Evolutionary conservation across 169 alveolate genomes (phyloP), one percentile per base, ranked within the genome.

Genomic region (Cryptosporidium sp.): DNA sequence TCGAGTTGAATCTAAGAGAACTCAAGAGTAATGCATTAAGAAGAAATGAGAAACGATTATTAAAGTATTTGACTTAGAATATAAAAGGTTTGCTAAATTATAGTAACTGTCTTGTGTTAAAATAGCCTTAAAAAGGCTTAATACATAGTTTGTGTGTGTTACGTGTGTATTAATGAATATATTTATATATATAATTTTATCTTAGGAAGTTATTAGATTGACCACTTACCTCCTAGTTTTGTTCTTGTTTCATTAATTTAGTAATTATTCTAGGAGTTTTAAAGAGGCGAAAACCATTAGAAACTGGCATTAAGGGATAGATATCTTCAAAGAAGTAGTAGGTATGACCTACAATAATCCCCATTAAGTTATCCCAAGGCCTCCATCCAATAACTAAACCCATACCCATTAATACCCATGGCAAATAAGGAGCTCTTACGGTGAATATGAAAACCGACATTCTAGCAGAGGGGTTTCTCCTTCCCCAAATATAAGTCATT

Each of bases 401-500:
- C 91, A 95, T 70, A 31, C 93, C 52, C 73, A 95, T 92, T 80
- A 96, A 84, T 55, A 94, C 94, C 96, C 97, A 96, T 10, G 98
- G 97, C 31, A 96, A 92, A 73, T 96, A 96, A 33, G 98, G 97
- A 23, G 98, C 98, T 39, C 94, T 95, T 31, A 96, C 97, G 39
- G 97, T 92, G 89, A 96, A 73, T 84, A 96, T 94, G 65, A 96
- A 85, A 35, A 96, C 93, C 16, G 96, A 95, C 70, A 96, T 93
- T 21, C 97, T 85, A 35, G 96, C 93, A 69, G 93, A 89, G 8
- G 97, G 97, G 74, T 96, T 96, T 89, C 96, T 95, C 45, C 97
- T 86, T 21, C 98, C 97, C 98, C 98, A 96, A 21, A 96, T 93
- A 92, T 96, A 96, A 35, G 98, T 96, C 95, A 96, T 93, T 71